phyloP scores from a whole-genome alignment of 2,329 filamentous ascomycete genomes.

The Graphiopsis chlorocephala region DNA sequence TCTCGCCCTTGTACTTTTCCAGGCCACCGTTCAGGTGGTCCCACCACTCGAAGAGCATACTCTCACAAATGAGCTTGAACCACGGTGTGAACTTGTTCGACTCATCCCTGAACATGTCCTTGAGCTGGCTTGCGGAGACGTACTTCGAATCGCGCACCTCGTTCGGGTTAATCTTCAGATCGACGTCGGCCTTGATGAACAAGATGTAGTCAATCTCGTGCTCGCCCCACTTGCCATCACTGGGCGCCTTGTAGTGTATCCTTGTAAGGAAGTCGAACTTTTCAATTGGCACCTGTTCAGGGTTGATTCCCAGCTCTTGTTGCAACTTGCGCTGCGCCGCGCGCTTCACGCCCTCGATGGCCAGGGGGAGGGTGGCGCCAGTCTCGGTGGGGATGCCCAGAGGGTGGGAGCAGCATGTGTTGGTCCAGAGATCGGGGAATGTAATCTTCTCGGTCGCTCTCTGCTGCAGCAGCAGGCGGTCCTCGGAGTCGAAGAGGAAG shows the following conservation, averaged over 20 bases:
- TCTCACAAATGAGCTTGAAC: conserved; percentile 99
- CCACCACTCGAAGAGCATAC: conserved; percentile 99
- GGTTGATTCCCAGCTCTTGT: conserved; percentile 90
- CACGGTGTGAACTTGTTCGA: conserved; percentile 88
- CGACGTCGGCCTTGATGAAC: conserved; percentile 93
- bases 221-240: conserved; percentile 97
- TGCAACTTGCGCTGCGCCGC: conserved; percentile 91
- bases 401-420: conserved; percentile 98
- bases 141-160: conserved; percentile 85
- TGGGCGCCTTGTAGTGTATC: conserved; percentile 97
- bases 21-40: conserved; percentile 74
- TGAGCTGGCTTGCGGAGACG: conserved; percentile 77
- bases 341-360: conserved; percentile 81
- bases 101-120: conserved; percentile 78
- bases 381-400: conserved; percentile 89
- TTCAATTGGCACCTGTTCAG: conserved; percentile 82
- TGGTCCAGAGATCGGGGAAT: conserved; percentile 99
- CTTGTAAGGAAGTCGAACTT: conserved; percentile 91
- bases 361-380: conserved; percentile 74
- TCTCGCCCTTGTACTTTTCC: conserved; percentile 82
- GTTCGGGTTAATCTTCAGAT: conserved; percentile 77
- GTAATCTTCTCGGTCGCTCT: conserved; percentile 96
- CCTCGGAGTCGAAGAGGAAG: conserved; percentile 93
- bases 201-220: conserved; percentile 99
- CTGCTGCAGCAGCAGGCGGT: conserved; percentile 91